Evolutionary conservation across 306 rosid species (phyloP).

Genomic region (Malus sieversii): DNA sequence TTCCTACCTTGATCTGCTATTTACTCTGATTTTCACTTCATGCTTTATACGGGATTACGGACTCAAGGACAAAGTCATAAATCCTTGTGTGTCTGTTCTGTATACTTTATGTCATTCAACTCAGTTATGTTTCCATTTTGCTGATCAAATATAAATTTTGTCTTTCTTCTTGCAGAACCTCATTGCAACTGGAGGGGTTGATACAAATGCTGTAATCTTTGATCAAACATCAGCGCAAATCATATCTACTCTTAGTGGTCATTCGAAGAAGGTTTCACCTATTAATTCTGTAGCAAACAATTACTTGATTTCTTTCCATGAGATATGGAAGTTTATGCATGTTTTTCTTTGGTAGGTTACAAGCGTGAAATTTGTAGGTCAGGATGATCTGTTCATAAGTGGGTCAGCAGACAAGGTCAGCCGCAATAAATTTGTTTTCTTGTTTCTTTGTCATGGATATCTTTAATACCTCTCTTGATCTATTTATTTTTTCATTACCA

Average conservation of each 20-base stretch:
- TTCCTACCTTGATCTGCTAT: background rate
- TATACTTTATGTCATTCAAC: background rate
- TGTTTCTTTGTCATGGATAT: background rate
- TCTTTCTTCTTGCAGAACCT: conserved; percentile 47
- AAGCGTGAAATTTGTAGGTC: conserved; percentile 75
- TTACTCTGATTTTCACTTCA: no score
- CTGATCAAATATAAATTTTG: background rate
- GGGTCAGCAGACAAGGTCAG: conserved; percentile 89
- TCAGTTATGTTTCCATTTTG: background rate
- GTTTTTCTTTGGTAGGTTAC: conserved; percentile 52
- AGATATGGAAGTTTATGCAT: conserved; percentile 12
- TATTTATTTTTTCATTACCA: background rate
- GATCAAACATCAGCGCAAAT: conserved; percentile 88
- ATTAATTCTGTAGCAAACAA: background rate
- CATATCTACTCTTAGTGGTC: conserved; percentile 85
- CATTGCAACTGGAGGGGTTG: conserved; percentile 90
- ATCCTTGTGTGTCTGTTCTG: background rate
- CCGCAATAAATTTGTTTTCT: background rate
- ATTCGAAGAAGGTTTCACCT: conserved; percentile 77
- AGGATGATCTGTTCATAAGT: conserved; percentile 63
- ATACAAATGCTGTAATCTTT: conserved; percentile 88
- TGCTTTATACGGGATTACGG: background rate
- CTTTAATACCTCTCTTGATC: background rate
- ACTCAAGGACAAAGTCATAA: background rate
- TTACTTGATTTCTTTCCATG: background rate